Evolutionary conservation across 345 rosid species (phyloP).

Genomic region (Melastoma malabathricum): DNA sequence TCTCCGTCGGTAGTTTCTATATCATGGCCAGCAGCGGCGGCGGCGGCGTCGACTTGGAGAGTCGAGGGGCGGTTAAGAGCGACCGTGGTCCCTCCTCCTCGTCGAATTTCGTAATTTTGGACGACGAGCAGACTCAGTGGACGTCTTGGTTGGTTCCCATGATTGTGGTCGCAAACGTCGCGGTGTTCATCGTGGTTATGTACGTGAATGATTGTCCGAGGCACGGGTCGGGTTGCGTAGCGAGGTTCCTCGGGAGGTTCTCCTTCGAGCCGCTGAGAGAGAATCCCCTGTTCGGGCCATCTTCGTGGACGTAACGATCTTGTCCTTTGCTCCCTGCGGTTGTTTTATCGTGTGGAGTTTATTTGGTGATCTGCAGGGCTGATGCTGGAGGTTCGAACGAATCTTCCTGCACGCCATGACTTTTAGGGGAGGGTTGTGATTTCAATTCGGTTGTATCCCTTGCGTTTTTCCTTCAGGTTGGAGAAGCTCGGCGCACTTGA

Average conservation of each 20-base stretch:
- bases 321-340: neutral
- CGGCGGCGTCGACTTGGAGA: neutral
- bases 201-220: conserved; percentile 70
- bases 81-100: conserved; percentile 11
- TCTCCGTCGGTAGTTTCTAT: neutral
- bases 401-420: too few species aligned
- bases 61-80: conserved; percentile 2
- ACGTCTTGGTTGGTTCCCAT: conserved; percentile 83
- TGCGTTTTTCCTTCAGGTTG: conserved; percentile 33
- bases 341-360: neutral
- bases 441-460: neutral
- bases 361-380: neutral
- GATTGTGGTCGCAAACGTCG: conserved; percentile 53
- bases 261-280: conserved; percentile 68
- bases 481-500: conserved; percentile 68
- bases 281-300: conserved; percentile 86
- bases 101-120: conserved; percentile 19
- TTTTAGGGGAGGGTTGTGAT: too few species aligned
- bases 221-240: conserved; percentile 36
- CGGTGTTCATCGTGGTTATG: conserved; percentile 51
- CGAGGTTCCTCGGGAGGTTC: conserved; percentile 60
- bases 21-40: neutral
- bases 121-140: conserved; percentile 41
- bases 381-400: too few species aligned
- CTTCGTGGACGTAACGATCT: conserved; percentile 46